Base-by-base conservation (phyloP, 1,284 basidiomycete species). In the Fistulinella staudtii region DNA sequence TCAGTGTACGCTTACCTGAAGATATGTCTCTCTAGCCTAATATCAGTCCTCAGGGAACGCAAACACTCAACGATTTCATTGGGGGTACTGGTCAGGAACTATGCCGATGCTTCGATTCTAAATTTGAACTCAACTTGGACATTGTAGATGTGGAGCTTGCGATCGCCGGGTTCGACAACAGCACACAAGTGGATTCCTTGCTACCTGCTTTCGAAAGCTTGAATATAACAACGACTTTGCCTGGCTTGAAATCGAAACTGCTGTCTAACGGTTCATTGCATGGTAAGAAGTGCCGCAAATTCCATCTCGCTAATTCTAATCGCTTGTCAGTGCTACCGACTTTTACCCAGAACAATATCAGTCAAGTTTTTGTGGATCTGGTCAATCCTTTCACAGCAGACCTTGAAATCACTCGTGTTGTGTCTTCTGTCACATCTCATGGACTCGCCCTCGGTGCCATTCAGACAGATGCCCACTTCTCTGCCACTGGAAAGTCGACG, bases 31-130 rank as follows among this genome's bases (percentile, higher is more conserved):
- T 58, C 35, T 47, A 83, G 73, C 75, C 87, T 8, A 88, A 88
- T 58, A 67, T 69, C 24, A 81, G 69, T 43, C 76, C 79, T 0
- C 69, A 81, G 55, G 85, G 84, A 39, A 58, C 71, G 43, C 71
- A 83, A 53, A 87, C 84, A 2, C 68, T 90, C 29, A 76, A 81
- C 51, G 76, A 86, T 34, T 90, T 87, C 57, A 76, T 89, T 35
- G 76, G 78, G n/a, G 71, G 76, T 41, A 74, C 70, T 53, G 76
- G 70, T 75, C 56, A 49, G 49, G 46, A 29, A 3, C 18, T 23
- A 41, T 43, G 58, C 53, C 35, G 50, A 47, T 25, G 10, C 8
- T 17, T 28, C 28, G n/a, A 15, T 17, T 23, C 11, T 23, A 2
- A 15, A 5, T 34, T 36, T 17, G 14, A 27, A 40, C 21, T 45